These are phyloP conservation scores for Angomonas ambiguus DNA, from an alignment of 208 protist genomes.

Conservation along the genomic window DNA sequence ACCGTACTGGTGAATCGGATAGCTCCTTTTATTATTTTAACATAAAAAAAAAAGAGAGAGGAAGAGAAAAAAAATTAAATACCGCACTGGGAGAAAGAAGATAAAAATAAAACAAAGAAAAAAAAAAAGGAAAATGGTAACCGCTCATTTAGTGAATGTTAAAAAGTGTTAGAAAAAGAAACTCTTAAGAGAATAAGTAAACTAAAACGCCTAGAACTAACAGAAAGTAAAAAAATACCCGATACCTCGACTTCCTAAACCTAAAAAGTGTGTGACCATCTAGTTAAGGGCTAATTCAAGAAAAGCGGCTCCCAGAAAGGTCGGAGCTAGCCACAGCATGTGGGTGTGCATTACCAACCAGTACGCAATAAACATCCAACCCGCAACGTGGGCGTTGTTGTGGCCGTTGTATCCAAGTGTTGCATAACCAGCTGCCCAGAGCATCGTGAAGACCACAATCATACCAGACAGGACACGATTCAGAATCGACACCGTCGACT, in stretches of 20 bases:
- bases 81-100: background rate
- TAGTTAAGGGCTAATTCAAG: conserved; percentile 75
- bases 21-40: background rate
- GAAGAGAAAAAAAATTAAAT: conserved; percentile 9
- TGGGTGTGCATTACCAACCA: conserved; percentile 85
- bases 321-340: conserved; percentile 51
- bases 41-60: conserved; percentile 13
- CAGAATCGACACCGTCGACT: conserved; percentile 82
- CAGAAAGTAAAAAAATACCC: conserved; percentile 2
- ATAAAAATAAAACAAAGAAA: background rate
- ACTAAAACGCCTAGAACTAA: background rate
- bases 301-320: conserved; percentile 34
- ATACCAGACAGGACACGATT: conserved; percentile 85
- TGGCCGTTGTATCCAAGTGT: conserved; percentile 86
- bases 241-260: background rate
- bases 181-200: background rate
- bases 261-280: background rate
- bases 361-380: conserved; percentile 81
- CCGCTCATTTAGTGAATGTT: background rate
- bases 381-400: conserved; percentile 69
- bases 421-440: conserved; percentile 78
- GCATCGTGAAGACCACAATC: conserved; percentile 73
- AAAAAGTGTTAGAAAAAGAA: background rate
- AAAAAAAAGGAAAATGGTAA: conserved; percentile 8
- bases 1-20: background rate